Base-by-base conservation (phyloP, 495 filamentous ascomycete genomes). In the Lentithecium fluviatile region DNA sequence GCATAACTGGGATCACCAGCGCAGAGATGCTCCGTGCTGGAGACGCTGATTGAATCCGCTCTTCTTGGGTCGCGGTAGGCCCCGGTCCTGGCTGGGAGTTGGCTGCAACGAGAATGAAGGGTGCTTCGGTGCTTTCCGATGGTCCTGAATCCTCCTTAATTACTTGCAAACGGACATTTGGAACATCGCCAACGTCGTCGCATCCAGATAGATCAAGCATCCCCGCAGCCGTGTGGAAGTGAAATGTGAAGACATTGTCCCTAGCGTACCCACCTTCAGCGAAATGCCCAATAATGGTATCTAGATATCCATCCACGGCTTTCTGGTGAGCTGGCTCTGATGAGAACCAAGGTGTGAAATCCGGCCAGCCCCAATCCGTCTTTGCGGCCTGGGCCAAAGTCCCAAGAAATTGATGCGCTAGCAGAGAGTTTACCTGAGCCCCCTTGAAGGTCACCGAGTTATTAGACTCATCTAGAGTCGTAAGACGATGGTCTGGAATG, bases 11-110 rank as follows among this genome's bases (percentile, higher is more conserved):
- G 13, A 38, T 53, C 17, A 66, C n/a, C 5, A 66, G 47, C 1
- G 64, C 58, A 1, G 64, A 66, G 3, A 48, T 40, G 21, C 58
- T 62, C 23, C 62, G 53, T 2, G 58, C 64, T 8, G 40, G 64
- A 11, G 64, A 66, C 10, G 64, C 58, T n/a, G 52, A 38, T 43
- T 66, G 64, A n/a, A 66, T 52, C 8, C 58, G 64, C 34, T 66
- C 64, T 45, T 66, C 52, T 38, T 66, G 64, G 12, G 64, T 62
- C 1, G 37, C 64, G 5, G 64, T 62, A 11, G 64, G 32, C 11
- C 64, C 64, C 15, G 58, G 64, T 3, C 63, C 63, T 19, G 63
- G 63, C 36, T 66, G 50, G 21, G 63, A 50, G 26, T 66, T 42
- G 26, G 63, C 50, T 3, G 63, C 63, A 1, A 66, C 63, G n/a